Conservation (phyloP, 2,329 filamentous ascomycete genomes). For the Neobulgaria alba region DNA sequence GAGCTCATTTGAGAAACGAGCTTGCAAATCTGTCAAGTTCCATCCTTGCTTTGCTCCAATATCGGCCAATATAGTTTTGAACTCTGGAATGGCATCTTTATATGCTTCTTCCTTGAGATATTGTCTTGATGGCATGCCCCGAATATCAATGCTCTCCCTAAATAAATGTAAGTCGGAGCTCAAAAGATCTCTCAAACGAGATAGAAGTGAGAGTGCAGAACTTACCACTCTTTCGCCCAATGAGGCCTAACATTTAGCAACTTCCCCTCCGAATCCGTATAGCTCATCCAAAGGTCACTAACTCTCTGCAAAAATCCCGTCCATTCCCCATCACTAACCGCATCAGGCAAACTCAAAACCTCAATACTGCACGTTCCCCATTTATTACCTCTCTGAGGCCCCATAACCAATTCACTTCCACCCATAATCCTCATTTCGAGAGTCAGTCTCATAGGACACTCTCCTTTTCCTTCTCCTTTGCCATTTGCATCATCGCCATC, state of each 20-base stretch:
- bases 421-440: conserved; percentile 39
- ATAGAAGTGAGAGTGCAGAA: conserved; percentile 1
- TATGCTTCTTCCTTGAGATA: conserved; percentile 34
- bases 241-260: conserved; percentile 33
- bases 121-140: conserved; percentile 26
- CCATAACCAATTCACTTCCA: conserved; percentile 35
- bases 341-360: conserved; percentile 34
- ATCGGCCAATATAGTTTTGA: conserved; percentile 26
- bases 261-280: conserved; percentile 25
- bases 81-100: conserved; percentile 31
- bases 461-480: no score
- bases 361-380: conserved; percentile 37
- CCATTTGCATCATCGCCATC: conserved; percentile 24
- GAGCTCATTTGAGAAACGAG: conserved; percentile 35
- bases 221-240: conserved; percentile 39
- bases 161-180: no score
- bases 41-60: conserved; percentile 35
- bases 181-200: not conserved
- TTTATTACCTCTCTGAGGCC: conserved; percentile 34
- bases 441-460: conserved; percentile 34
- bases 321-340: conserved; percentile 33
- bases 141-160: conserved; percentile 26
- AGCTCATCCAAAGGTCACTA: conserved; percentile 34
- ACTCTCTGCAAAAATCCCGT: conserved; percentile 34
- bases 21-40: conserved; percentile 31